Conservation (phyloP, 257 asterid genomes). For the Salvia rosmarinus region DNA sequence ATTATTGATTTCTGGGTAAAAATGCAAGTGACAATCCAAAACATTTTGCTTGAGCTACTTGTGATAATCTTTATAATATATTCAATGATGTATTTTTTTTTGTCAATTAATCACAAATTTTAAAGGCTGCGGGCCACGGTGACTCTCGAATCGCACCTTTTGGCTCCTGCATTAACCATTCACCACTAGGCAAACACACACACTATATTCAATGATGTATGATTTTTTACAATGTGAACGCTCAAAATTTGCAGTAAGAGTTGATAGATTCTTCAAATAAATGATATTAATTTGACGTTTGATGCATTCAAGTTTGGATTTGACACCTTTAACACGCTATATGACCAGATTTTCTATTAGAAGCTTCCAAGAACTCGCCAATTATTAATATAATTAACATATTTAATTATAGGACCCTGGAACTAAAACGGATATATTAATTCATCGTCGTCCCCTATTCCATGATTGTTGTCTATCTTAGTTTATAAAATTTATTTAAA, state of each 20-base stretch:
- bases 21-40: not conserved
- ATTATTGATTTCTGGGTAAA: no score
- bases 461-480: not conserved
- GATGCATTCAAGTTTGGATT: constrained; percentile 20
- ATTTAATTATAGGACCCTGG: no score
- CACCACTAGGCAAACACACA: no score
- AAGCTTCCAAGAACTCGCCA: constrained; percentile 25
- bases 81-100: not conserved
- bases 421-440: no score
- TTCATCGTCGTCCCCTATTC: not conserved
- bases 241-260: constrained; percentile 26
- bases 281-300: constrained; percentile 22
- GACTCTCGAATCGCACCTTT: no score
- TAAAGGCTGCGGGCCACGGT: no score
- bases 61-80: not conserved
- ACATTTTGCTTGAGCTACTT: not conserved
- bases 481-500: no score
- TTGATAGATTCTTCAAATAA: constrained; percentile 9
- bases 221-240: constrained; percentile 32
- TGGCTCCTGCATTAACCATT: no score
- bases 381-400: not conserved
- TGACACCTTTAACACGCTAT: constrained; percentile 29
- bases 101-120: no score
- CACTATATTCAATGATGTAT: no score
- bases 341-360: constrained; percentile 15